Evolutionary conservation across 345 rosid genomes (phyloP).

Genomic region (Syzygium oleosum): DNA sequence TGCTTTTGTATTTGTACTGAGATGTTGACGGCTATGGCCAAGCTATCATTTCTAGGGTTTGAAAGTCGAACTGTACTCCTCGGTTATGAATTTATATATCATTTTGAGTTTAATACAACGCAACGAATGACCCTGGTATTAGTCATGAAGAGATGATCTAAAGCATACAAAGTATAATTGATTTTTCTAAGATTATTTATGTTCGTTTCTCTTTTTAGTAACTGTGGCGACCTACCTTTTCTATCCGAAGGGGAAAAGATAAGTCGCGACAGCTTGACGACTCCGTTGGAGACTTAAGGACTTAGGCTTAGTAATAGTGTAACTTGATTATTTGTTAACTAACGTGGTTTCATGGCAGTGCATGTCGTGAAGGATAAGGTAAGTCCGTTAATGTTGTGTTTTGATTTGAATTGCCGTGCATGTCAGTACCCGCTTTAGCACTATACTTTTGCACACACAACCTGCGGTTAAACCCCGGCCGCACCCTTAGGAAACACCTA

Average conservation of each 20-base stretch:
- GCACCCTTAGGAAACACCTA: background rate
- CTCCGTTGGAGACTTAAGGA: no score
- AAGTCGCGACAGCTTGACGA: background rate
- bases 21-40: background rate
- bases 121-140: background rate
- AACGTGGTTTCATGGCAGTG: no score
- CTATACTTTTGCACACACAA: no score
- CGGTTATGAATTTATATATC: background rate
- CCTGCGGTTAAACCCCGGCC: accelerated
- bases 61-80: background rate
- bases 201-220: no score
- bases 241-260: no score
- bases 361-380: background rate
- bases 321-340: no score
- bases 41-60: background rate
- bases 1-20: background rate
- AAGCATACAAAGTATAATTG: background rate
- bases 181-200: no score
- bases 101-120: background rate
- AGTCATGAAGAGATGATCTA: background rate
- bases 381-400: background rate
- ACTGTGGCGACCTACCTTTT: no score
- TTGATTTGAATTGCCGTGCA: background rate
- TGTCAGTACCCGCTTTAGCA: background rate
- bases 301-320: no score